Base-by-base conservation (phyloP, 768 basidiomycete genomes). In the Podaxis sp. region DNA sequence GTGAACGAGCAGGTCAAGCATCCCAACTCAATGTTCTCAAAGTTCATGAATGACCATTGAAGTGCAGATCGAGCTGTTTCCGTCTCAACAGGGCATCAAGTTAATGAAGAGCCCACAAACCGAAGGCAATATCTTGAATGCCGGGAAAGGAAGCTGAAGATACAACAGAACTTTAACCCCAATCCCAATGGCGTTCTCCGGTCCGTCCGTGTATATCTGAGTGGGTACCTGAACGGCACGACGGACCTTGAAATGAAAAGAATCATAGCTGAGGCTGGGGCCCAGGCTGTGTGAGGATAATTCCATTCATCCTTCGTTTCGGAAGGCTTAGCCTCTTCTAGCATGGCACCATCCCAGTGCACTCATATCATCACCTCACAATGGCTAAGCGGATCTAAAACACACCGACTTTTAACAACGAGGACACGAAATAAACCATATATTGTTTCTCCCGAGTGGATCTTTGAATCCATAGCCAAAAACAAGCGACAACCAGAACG, bases 201-300 rank as follows among this genome's bases (percentile, higher is more conserved):
- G 61, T 75, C 82, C 64, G 79, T 84, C 50, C 78, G 79, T 54
- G 76, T 85, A n/a, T 90, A 90, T 64, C 86, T 90, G 67, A 79
- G 86, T 65, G 91, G 89, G 0, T 90, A 84, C 67, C 74, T 91
- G 61, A 77, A 77, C 32, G 79, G 80, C 47, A 90, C 89, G 21
- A 93, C 90, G 1, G 90, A 92, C 68, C 82, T 88, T 53, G 90
- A 93, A 72, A 85, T 94, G 77, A 92, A 86, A 73, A 76, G 82
- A 64, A 74, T 87, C 13, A 77, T 93, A 7, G 69, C 76, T n/a
- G 73, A 80, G 46, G 87, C 85, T 50, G 93, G 92, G 1, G 92
- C 91, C 1, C 74, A 74, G 38, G 74, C 84, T 5, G 61, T 86
- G 92, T 93, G 77, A 67, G 77, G 74, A 27, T 23, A 14, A 32